Conservation (phyloP, 2,329 filamentous ascomycete genomes). For the Neurospora crassa region DNA sequence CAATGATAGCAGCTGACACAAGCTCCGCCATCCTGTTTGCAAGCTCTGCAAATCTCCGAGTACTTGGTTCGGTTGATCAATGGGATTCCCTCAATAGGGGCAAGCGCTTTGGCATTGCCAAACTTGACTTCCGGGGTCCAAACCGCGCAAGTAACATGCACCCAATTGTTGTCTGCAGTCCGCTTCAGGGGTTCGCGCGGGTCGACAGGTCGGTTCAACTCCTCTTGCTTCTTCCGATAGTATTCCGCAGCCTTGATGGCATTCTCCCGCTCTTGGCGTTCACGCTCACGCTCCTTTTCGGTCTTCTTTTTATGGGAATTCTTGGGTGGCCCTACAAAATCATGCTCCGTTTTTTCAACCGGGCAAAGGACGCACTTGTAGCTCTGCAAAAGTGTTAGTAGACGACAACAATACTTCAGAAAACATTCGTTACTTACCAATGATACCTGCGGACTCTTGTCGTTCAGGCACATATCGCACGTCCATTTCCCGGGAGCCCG, state of each 20-base stretch:
- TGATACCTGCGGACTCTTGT: constrained; percentile 86
- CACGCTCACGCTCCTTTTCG: constrained; percentile 83
- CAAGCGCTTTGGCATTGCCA: constrained; percentile 70
- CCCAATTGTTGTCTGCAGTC: constrained; percentile 96
- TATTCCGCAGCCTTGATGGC: constrained; percentile 70
- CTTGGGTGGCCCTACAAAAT: constrained; percentile 77
- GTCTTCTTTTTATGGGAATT: constrained; percentile 75
- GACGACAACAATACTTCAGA: background rate
- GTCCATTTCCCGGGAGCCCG: constrained; percentile 73
- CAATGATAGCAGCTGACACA: constrained; percentile 78
- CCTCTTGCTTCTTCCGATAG: constrained; percentile 74
- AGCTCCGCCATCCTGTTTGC: constrained; percentile 65
- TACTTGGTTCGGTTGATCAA: constrained; percentile 66
- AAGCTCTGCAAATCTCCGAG: constrained; percentile 73
- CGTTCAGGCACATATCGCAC: constrained; percentile 93
- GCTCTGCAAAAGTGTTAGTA: constrained; percentile 36
- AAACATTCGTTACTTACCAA: constrained; percentile 49
- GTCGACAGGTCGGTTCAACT: constrained; percentile 70
- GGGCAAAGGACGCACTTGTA: constrained; percentile 93
- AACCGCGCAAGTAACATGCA: constrained; percentile 86
- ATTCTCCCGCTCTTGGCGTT: constrained; percentile 75
- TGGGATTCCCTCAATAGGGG: constrained; percentile 82
- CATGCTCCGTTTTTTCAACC: constrained; percentile 68
- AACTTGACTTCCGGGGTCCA: constrained; percentile 93
- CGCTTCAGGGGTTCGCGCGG: constrained; percentile 88